A percentile compares a stretch with the other conserved stretches of the same genome.
Conservation (phyloP, 371 early-diverging fungal genomes). For the Entomophthora muscae region DNA sequence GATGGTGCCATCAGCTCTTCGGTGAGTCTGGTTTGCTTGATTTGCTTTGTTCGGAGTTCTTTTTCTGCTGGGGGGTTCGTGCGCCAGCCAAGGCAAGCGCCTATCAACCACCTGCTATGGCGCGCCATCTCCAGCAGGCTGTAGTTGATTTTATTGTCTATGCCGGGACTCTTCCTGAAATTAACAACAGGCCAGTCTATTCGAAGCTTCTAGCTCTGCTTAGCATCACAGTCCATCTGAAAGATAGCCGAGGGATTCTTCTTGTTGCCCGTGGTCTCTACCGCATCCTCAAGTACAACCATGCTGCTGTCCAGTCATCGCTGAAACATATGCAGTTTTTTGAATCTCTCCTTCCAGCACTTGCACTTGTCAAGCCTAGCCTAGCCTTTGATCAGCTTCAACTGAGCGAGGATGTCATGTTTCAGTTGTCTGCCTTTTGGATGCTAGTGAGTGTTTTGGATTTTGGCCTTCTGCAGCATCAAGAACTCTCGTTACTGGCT, state of each 20-base stretch:
- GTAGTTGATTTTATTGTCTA: background rate
- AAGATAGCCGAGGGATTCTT: background rate
- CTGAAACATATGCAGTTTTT: background rate
- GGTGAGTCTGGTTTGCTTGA: background rate
- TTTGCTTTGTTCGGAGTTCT: background rate
- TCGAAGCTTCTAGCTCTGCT: background rate
- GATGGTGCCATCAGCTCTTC: background rate
- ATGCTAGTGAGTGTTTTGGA: constrained; percentile 1
- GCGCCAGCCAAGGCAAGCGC: background rate
- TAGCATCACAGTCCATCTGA: background rate
- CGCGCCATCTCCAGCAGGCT: background rate
- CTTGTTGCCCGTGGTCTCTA: background rate
- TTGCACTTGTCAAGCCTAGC: background rate
- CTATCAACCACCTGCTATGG: background rate
- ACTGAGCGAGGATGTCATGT: background rate
- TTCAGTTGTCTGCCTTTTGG: background rate
- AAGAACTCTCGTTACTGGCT: background rate
- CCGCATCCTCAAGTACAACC: background rate
- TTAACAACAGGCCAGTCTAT: background rate
- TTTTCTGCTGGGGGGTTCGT: background rate
- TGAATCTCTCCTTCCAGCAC: background rate
- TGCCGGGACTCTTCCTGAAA: background rate
- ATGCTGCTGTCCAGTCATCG: background rate
- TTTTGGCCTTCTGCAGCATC: background rate
- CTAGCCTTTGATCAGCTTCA: background rate